Base-by-base conservation (phyloP, 495 filamentous ascomycete species). In the Penicillium arizonense region DNA sequence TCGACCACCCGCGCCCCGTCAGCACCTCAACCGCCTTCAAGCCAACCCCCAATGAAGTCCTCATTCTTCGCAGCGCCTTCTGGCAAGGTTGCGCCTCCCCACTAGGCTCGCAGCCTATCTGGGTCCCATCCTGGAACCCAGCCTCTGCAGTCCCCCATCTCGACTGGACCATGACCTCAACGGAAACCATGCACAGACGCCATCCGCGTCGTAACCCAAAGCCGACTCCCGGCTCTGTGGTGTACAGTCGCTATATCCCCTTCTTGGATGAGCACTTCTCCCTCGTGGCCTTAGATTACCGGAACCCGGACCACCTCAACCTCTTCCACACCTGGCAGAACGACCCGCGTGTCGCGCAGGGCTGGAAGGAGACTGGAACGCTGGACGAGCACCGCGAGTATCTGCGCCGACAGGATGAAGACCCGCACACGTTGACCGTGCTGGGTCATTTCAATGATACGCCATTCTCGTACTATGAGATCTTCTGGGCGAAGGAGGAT, bases 401-500 rank as follows among this genome's bases (percentile, higher is more conserved):
- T 59, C 69, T 87, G 28, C 69, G 72, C 8, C 68, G 70, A 44
- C 68, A 79, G 33, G 71, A 85, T 50, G 74, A 76, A 39, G 83
- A 86, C 51, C 80, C 82, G 0, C 83, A 85, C 54, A 74, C 77
- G 50, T 62, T 85, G 2, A 72, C 78, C 20, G 65, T 87, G 16
- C 63, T 87, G 33, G 83, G 77, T 6, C 66, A 72, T 7, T 86
- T 85, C 51, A 76, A 87, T 34, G 79, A 82, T 30, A 73, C 65
- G 21, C 70, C 63, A 21, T 87, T 86, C 62, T 81, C 82, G 2
- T 86, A 86, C 56, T 85, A 83, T 56, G 82, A 87, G 67, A 73
- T 86, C 9, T 87, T 85, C 64, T 87, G 83, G 84, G 79, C 76
- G 20, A 83, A 84, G 75, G 84, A 86, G 59, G 79, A 87, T 56